A percentile compares a stretch with the other conserved stretches of the same genome.
These are phyloP conservation scores for Pythium oligandrum DNA, from an alignment of 352 stramenopile species.

Conservation along the genomic window DNA sequence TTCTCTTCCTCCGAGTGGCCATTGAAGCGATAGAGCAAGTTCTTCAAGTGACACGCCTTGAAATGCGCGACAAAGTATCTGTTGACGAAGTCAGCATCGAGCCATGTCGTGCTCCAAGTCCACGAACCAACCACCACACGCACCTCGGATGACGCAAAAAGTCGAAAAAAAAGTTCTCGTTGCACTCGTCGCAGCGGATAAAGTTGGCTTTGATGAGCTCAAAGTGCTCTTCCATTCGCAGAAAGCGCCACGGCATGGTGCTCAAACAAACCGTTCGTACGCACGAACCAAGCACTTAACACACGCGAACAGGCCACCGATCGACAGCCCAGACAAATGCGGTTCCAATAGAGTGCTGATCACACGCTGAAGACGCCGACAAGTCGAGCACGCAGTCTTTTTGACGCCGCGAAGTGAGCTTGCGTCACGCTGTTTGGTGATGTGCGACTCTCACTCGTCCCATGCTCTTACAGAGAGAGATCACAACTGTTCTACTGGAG, in stretches of 20 bases:
- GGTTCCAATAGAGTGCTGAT: too few relatives aligned
- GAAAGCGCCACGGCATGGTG: conserved; percentile 23
- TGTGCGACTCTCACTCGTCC: too few relatives aligned
- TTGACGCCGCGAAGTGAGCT: too few relatives aligned
- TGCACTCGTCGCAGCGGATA: conserved; percentile 77
- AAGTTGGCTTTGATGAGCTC: conserved; percentile 61
- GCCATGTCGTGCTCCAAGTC: neutral
- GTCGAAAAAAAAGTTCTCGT: conserved; percentile 81
- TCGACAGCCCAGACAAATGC: too few relatives aligned
- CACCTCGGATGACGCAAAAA: conserved; percentile 67
- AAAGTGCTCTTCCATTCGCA: conserved; percentile 64
- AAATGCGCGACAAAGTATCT: conserved; percentile 83
- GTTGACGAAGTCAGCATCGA: neutral
- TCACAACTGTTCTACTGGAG: too few relatives aligned
- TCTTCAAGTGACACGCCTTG: conserved; percentile 77
- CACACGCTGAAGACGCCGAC: too few relatives aligned
- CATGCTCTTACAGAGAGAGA: too few relatives aligned
- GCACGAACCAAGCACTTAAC: too few relatives aligned
- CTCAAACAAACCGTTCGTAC: too few relatives aligned
- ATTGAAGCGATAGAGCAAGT: conserved; percentile 74
- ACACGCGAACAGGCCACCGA: too few relatives aligned
- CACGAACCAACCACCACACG: conserved; percentile 1
- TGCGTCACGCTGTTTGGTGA: too few relatives aligned
- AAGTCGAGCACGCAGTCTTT: too few relatives aligned
- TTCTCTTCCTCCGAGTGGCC: conserved; percentile 71